Conservation (phyloP, 2,329 filamentous ascomycete species). For the Penicillium expansum region DNA sequence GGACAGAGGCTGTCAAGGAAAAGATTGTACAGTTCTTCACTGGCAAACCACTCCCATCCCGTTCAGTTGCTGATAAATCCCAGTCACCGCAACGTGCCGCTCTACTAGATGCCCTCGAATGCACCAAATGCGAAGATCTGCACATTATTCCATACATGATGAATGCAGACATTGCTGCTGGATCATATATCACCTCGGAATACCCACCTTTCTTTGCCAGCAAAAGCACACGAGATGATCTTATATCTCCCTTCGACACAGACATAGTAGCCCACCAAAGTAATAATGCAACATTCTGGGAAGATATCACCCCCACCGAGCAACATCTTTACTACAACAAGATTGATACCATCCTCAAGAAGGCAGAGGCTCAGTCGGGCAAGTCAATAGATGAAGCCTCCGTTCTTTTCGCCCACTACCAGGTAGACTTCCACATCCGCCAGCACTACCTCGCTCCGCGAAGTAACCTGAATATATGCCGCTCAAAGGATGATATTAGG, state of each 20-base stretch:
- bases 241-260: slow-evolving; percentile 17
- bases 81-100: slow-evolving; percentile 6
- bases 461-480: slow-evolving; percentile 29
- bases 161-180: slow-evolving; percentile 15
- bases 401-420: slow-evolving; percentile 29
- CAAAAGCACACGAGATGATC: slow-evolving; percentile 5
- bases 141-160: slow-evolving; percentile 16
- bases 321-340: slow-evolving; percentile 18
- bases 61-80: neutral
- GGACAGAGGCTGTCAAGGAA: neutral
- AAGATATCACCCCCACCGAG: slow-evolving; percentile 8
- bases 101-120: slow-evolving; percentile 28
- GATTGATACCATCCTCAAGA: slow-evolving; percentile 17
- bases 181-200: slow-evolving; percentile 15
- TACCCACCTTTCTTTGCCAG: slow-evolving; percentile 24
- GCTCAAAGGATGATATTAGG: slow-evolving; percentile 28
- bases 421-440: slow-evolving; percentile 34
- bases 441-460: slow-evolving; percentile 28
- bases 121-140: slow-evolving; percentile 22
- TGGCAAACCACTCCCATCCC: neutral
- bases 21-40: neutral
- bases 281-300: slow-evolving; percentile 17
- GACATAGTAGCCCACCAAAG: neutral
- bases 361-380: neutral
- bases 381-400: slow-evolving; percentile 12